Evolutionary conservation across 768 basidiomycete genomes (phyloP).

Genomic region (Agaricus subrufescens): DNA sequence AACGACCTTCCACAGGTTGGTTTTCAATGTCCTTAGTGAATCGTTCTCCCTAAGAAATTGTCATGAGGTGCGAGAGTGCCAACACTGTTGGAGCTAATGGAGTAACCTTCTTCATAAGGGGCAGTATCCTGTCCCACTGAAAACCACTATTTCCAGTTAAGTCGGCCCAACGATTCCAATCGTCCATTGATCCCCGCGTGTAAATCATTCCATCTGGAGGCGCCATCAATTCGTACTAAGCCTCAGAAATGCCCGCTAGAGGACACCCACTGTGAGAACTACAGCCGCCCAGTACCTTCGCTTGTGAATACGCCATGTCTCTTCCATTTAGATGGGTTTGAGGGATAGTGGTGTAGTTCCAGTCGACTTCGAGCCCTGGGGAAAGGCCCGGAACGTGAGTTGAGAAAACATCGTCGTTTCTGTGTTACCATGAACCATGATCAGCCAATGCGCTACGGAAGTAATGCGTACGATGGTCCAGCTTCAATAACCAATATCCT

Average conservation of each 20-base stretch:
- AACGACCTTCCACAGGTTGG: constrained; percentile 7
- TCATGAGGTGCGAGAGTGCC: no score
- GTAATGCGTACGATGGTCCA: constrained; percentile 6
- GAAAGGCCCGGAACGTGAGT: not conserved
- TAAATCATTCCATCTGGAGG: constrained; percentile 23
- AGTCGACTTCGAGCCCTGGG: constrained; percentile 7
- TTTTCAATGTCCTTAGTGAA: not conserved
- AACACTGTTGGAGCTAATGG: not conserved
- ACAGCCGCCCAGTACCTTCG: constrained; percentile 9
- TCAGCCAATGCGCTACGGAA: not conserved
- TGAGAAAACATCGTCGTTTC: not conserved
- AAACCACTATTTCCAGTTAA: constrained; percentile 25
- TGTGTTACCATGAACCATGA: not conserved
- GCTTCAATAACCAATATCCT: constrained; percentile 12
- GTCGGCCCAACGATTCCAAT: constrained; percentile 26
- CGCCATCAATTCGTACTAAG: not conserved
- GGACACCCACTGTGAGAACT: constrained; percentile 12
- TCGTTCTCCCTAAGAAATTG: not conserved
- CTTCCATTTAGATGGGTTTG: constrained; percentile 10
- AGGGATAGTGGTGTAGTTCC: constrained; percentile 14
- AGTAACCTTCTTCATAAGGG: constrained; percentile 19
- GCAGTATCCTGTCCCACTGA: constrained; percentile 26
- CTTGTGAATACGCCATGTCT: constrained; percentile 3
- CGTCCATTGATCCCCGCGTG: constrained; percentile 27
- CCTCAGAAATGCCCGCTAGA: not conserved